Evolutionary conservation across 208 protist species (phyloP), one percentile per base, ranked within the genome.

Genomic region (Leishmania gerbilli): DNA sequence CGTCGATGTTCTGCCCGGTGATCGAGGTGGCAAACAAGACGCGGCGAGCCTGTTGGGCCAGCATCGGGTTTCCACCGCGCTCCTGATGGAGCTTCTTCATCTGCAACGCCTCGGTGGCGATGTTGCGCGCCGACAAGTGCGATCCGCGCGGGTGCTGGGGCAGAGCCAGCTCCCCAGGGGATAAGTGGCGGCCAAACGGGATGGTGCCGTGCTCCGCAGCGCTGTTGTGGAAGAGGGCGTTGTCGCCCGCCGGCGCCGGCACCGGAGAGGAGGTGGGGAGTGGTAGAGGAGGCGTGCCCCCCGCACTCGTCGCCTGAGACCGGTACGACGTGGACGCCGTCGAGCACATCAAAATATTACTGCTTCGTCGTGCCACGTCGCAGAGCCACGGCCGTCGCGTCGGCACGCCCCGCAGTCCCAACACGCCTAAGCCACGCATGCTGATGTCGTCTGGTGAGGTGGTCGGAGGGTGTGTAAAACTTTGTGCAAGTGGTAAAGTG

Each of bases 11-110:
- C 79, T 97, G 92, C 27, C 95, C 95, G 4, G 85, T 83, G 74
- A 97, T 97, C 9, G 92, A 93, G n/a, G 95, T 97, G 45, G 92
- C 94, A 76, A 98, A 97, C 21, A 98, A 89, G 8, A 98, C 93
- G 45, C 95, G 93, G 58, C 95, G 91, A 1, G 95, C 95, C 83
- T 98, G 95, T 75, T 98, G 95, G 21, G 95, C 93, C 17, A 98
- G 88, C 95, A 98, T 98, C 24, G 95, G 95, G 78, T 95, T 96
- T 42, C 90, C 88, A 21, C 95, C 95, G 19, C 95, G 91, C 88
- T 98, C 93, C 75, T 96, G 93, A 75, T 98, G 95, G 64, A 98
- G 78, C 80, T 98, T 98, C 84, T 98, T 98, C 95, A 98, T 96
- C 81, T 98, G 95, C 77, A 96, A 83, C 56, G 95, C 92, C 85